phyloP scores from a whole-genome alignment of 2,329 filamentous ascomycete species.

The Boeremia exigua region DNA sequence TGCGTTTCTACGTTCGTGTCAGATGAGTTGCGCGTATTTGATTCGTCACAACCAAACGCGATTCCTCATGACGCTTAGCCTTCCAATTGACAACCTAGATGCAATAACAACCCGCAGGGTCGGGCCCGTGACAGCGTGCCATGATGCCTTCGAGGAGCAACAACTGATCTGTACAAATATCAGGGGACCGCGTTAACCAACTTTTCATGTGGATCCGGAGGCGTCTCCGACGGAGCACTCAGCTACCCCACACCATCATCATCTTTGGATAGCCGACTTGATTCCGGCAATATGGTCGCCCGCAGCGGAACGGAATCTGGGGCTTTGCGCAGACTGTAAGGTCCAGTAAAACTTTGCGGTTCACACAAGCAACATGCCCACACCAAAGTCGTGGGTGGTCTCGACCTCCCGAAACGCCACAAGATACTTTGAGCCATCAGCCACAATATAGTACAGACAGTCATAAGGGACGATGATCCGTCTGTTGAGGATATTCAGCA shows the following conservation, averaged over 20 bases:
- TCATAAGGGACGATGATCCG: background rate
- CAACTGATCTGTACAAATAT: too few relatives aligned
- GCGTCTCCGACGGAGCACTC: background rate
- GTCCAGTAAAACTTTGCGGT: background rate
- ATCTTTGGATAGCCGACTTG: slow-evolving; percentile 4
- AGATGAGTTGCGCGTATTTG: too few relatives aligned
- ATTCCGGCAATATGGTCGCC: slow-evolving; percentile 7
- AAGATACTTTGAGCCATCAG: background rate
- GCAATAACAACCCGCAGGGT: too few relatives aligned
- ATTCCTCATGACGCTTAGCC: too few relatives aligned
- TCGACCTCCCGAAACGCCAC: background rate
- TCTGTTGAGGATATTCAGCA: background rate
- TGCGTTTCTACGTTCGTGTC: too few relatives aligned
- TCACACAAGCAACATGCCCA: background rate
- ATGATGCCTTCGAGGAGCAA: too few relatives aligned
- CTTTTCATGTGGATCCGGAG: background rate
- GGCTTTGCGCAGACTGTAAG: background rate
- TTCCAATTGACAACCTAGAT: too few relatives aligned
- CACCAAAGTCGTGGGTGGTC: background rate
- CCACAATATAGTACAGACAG: background rate
- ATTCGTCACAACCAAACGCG: too few relatives aligned
- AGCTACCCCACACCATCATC: background rate
- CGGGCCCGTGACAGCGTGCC: too few relatives aligned
- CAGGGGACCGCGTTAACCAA: too few relatives aligned
- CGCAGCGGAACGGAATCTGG: background rate